Percentiles rank a stretch among this genome's conserved stretches.
phyloP scores from a whole-genome alignment of 805 yeast genomes.

The Kuraishia cidri region DNA sequence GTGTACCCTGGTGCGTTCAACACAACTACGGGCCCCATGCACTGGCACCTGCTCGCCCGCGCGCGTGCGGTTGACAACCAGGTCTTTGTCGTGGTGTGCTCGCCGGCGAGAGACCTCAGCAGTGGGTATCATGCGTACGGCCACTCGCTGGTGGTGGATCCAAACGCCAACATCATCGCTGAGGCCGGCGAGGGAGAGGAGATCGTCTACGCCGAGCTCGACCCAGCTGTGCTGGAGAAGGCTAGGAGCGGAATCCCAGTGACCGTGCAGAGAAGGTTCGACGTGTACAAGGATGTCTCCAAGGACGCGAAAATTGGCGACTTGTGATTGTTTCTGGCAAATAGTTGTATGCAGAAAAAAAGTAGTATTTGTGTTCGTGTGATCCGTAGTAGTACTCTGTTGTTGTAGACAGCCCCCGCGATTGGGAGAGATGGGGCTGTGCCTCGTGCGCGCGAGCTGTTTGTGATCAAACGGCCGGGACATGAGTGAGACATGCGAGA shows the following conservation, averaged over 20 bases:
- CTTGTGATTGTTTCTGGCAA: too few relatives aligned
- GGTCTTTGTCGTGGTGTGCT: constrained; percentile 65
- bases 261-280: constrained; percentile 62
- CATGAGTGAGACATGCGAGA: too few relatives aligned
- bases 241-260: constrained; percentile 67
- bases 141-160: constrained; percentile 56
- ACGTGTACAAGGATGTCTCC: constrained; percentile 48
- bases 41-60: constrained; percentile 71
- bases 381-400: too few relatives aligned
- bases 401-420: too few relatives aligned
- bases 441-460: too few relatives aligned
- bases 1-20: constrained; percentile 80
- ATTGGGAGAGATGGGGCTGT: too few relatives aligned
- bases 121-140: constrained; percentile 59
- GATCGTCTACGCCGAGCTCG: constrained; percentile 65
- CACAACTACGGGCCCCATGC: constrained; percentile 78
- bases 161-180: constrained; percentile 48
- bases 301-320: too few relatives aligned
- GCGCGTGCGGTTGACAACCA: constrained; percentile 73
- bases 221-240: constrained; percentile 45
- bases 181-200: constrained; percentile 79
- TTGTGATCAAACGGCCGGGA: too few relatives aligned
- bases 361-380: too few relatives aligned
- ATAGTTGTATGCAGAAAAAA: too few relatives aligned
- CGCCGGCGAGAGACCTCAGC: constrained; percentile 76